Conservation (phyloP, 352 stramenopile genomes). For the Pythium insidiosum region DNA sequence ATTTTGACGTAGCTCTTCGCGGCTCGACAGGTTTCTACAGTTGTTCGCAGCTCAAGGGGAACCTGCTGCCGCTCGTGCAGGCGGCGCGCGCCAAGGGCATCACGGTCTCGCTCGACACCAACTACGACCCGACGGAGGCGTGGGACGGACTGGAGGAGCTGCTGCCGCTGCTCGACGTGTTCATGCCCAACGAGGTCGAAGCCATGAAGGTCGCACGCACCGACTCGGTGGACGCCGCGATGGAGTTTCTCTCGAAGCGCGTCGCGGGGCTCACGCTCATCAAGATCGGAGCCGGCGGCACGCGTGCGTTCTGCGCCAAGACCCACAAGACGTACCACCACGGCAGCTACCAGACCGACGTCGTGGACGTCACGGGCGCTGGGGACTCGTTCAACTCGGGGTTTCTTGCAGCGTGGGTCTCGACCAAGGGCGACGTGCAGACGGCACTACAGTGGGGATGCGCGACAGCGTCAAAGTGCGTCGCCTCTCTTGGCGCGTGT, state of each 20-base stretch:
- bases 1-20: too few species aligned
- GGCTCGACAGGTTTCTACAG: conserved; percentile 66
- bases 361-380: conserved; percentile 78
- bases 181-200: conserved; percentile 80
- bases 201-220: conserved; percentile 55
- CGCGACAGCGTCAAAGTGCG: conserved; percentile 50
- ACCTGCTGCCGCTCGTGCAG: conserved; percentile 48
- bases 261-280: conserved; percentile 52
- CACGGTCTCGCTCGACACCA: conserved; percentile 76
- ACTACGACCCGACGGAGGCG: conserved; percentile 68
- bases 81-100: conserved; percentile 51
- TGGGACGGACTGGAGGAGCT: conserved; percentile 56
- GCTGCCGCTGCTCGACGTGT: conserved; percentile 67
- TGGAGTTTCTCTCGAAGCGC: conserved; percentile 33
- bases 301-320: conserved; percentile 33
- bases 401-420: conserved; percentile 67
- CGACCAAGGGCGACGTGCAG: conserved; percentile 28
- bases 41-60: conserved; percentile 45
- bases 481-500: conserved; percentile 48
- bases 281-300: conserved; percentile 60
- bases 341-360: conserved; percentile 33
- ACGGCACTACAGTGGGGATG: conserved; percentile 59
- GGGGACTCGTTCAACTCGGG: conserved; percentile 84
- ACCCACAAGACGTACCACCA: conserved; percentile 34
- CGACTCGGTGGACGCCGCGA: conserved; percentile 37